These are phyloP conservation scores for Erodium texanum DNA, from an alignment of 441 rosid genomes.

Conservation along the genomic window DNA sequence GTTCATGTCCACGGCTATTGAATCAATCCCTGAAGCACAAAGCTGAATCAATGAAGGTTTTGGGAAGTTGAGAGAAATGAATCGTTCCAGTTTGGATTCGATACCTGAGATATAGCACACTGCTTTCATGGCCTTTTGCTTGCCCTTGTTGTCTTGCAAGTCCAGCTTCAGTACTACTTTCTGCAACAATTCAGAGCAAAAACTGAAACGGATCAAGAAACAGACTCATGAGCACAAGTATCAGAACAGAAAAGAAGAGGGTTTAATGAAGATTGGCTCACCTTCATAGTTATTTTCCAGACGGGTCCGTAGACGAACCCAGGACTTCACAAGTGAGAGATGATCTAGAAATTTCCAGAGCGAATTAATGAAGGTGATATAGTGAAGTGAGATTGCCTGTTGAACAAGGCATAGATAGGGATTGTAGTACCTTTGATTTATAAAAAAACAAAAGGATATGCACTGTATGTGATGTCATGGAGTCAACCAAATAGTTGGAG, in stretches of 20 bases:
- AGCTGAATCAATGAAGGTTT: no score
- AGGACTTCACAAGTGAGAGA: not conserved
- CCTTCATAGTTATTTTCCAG: not conserved
- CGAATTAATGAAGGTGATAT: not conserved
- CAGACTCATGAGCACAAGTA: not conserved
- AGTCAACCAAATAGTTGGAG: not conserved
- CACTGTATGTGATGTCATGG: not conserved
- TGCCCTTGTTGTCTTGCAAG: slow-evolving; percentile 38
- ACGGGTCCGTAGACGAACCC: not conserved
- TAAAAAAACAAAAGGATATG: not conserved
- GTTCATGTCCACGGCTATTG: slow-evolving; percentile 46
- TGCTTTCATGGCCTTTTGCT: slow-evolving; percentile 48
- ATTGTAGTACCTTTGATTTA: not conserved
- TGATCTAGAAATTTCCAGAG: not conserved
- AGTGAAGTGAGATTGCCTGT: slow-evolving; percentile 5
- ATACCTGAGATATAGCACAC: slow-evolving; percentile 40
- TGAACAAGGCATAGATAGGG: not conserved
- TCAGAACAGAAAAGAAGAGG: not conserved
- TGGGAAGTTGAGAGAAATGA: no score
- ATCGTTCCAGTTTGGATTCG: no score
- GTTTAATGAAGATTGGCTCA: not conserved
- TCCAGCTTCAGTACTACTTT: slow-evolving; percentile 45
- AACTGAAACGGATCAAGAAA: not conserved
- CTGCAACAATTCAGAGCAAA: slow-evolving; percentile 16
- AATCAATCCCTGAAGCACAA: slow-evolving; percentile 37